Evolutionary conservation across 1,284 basidiomycete species (phyloP), one percentile per base, ranked within the genome.

Genomic region (Takashimella koratensis): DNA sequence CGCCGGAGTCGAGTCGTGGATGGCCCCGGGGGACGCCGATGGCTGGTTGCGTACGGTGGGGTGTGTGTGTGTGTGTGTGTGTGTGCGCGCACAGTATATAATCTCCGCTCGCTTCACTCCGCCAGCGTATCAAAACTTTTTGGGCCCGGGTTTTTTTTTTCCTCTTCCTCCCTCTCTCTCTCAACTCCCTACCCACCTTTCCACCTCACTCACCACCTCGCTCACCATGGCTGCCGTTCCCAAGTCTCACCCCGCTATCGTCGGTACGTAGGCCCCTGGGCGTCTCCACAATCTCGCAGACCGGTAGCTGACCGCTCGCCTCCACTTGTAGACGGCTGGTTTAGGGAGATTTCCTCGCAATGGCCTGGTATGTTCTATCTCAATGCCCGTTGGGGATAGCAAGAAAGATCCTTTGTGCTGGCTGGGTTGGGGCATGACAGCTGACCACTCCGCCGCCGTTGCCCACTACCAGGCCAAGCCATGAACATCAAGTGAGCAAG

Each of bases 301-400:
- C n/a, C n/a, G n/a, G 40, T 22, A 27, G 56, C 27, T 22, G 20
- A 30, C 16, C 5, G 20, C 45, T 51, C 16, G 24, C 23, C 16
- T 30, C 19, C 40, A 27, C 60, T 57, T 65, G 54, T 64, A 89
- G 93, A 96, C 81, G 93, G 94, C 76, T 98, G 95, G 94, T 98
- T 97, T 82, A 84, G 88, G 66, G 95, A 98, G 80, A 88, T 93
- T 73, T 94, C 90, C 55, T 84, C 88, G 39, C 94, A 98, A 80
- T 98, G 95, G 95, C 93, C 91, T 40, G 94, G 81, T 76, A 67
- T 75, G 77, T 77, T 64, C 65, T 60, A n/a, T n/a, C n/a, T n/a
- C n/a, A n/a, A n/a, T n/a, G n/a, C n/a, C n/a, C n/a, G n/a, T n/a
- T n/a, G n/a, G n/a, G n/a, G n/a, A n/a, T n/a, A 63, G 57, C 53